Base-by-base conservation (phyloP, 2,329 filamentous ascomycete species). In the Botrytis hyacinthi region DNA sequence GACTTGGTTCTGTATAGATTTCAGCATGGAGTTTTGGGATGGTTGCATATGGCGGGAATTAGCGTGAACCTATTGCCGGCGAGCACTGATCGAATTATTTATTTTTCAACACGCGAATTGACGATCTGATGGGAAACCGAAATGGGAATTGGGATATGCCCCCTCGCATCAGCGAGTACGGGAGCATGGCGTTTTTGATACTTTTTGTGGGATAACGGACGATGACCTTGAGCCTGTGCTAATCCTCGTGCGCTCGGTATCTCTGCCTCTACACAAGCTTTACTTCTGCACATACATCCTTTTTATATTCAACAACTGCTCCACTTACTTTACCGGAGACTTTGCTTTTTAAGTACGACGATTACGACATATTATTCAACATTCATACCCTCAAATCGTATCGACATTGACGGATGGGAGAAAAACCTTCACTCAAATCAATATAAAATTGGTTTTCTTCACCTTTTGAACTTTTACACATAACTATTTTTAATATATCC, bases 1-100 rank as follows among this genome's bases (percentile, higher is more conserved):
- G 90, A 82, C 91, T 96, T 82, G 92, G 93, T 83, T 95, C 92
- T 88, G 86, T 91, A 88, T 91, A 91, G 80, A 79, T 78, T 71
- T 74, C 71, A 71, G 71, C 73, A 72, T 73, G 78, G 79, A 77
- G 77, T 80, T 80, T 75, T 73, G 72, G 75, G 77, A 74, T 75
- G 75, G 76, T 73, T 77, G 76, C 76, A 78, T 78, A 73, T 73
- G 74, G 77, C 54, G 72, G 73, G 74, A 70, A 71, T 73, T 73
- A 77, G 76, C 78, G 77, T 78, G 68, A 77, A 72, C 76, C 76
- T 79, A 79, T 78, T 80, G 79, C 78, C 77, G 78, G 79, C 79
- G 79, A 77, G 79, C 78, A 80, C 80, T 60, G 78, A 80, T 80
- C 78, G 76, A 78, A 74, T 59, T 37, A 26, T 78, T 60, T 75